These are phyloP conservation scores for Penicillium vulpinum DNA, from an alignment of 2,329 filamentous ascomycete species.

Conservation along the genomic window DNA sequence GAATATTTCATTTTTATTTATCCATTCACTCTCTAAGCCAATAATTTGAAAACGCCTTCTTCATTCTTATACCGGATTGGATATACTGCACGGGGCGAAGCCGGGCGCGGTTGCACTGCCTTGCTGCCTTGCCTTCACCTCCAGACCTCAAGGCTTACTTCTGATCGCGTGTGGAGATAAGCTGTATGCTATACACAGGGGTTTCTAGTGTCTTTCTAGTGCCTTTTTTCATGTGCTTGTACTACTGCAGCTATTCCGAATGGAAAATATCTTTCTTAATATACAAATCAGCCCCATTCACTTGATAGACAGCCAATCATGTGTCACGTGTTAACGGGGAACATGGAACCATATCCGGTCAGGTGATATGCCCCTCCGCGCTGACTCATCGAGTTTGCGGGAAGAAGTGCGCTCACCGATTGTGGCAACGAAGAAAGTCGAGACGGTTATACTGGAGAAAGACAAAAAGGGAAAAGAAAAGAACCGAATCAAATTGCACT, in stretches of 20 bases:
- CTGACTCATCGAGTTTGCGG: slow-evolving; percentile 4
- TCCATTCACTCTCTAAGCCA: too few relatives aligned
- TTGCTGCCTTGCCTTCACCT: too few relatives aligned
- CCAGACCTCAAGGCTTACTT: neutral
- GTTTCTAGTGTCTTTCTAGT: neutral
- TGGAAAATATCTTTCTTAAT: neutral
- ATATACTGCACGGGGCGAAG: neutral
- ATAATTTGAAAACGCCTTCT: neutral
- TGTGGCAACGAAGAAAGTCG: slow-evolving; percentile 1
- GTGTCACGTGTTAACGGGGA: neutral
- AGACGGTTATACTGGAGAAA: slow-evolving; percentile 1
- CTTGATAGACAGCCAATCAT: neutral
- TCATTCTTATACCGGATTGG: neutral
- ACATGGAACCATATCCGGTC: neutral
- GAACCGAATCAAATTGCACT: neutral
- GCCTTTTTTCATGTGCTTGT: neutral
- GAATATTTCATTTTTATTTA: neutral
- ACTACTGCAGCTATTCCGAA: neutral
- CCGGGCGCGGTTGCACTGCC: slow-evolving; percentile 8
- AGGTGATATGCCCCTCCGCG: slow-evolving; percentile 4
- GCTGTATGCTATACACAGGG: neutral
- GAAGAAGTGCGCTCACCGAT: slow-evolving; percentile 6
- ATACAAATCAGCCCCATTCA: neutral
- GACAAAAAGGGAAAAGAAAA: neutral
- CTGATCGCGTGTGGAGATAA: neutral